Evolutionary conservation across 345 rosid species (phyloP), one percentile per base, ranked within the genome.

Genomic region (Salix purpurea): DNA sequence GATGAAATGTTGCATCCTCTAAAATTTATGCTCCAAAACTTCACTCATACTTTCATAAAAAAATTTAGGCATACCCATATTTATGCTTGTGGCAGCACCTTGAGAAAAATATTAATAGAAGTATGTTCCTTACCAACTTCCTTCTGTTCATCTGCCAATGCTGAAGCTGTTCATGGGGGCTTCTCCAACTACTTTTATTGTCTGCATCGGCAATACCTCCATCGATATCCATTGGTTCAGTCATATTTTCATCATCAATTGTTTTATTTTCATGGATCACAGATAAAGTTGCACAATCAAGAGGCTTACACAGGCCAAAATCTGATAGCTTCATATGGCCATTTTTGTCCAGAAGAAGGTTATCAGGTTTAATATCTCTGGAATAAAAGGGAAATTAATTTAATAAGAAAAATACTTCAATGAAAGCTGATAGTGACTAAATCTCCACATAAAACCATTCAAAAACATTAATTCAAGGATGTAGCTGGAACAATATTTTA

Each of bases 121-220:
- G 64, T 26, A 65, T 70, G 76, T 28, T 52, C 58, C 91, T 32
- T 87, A 94, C 98, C 87, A 94, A 84, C 81, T 89, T 94, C 85
- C 98, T 91, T 81, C 98, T 88, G 85, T 94, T 94, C 92, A 94
- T 92, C 86, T 94, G 97, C 98, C 98, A 94, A 78, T 94, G 98
- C 84, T 92, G 97, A 88, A 92, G 95, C 86, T 92, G 98, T 84
- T 94, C 97, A 34, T 83, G 90, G 40, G 95, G 90, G 83, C 92
- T 94, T 81, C 86, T 94, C 96, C 96, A 94, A 82, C 86, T 91
- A 83, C 90, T 92, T 77, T 84, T 85, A 72, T 88, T 88, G 81
- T 86, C 93, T 71, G 97, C 82, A 81, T 90, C 97, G 60, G 98
- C 82, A 74, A 92, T 85, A 74, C 88, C 76, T 83, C 87, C 86